phyloP scores from a whole-genome alignment of 2,329 filamentous ascomycete species.

The Ophiobolus disseminans region DNA sequence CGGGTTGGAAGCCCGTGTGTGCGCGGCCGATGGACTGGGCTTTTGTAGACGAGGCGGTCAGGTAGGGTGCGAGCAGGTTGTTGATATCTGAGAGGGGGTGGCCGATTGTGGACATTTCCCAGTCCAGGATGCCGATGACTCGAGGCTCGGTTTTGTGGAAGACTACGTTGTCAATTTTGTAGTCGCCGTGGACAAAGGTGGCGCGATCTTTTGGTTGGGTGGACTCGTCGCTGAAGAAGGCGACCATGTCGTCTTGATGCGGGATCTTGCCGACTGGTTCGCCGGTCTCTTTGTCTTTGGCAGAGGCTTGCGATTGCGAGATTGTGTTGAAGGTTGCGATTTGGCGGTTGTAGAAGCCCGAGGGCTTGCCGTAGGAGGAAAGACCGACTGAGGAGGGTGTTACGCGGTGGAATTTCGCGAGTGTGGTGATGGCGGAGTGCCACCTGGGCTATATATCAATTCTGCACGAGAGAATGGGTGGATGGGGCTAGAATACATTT shows the following conservation, averaged over 20 bases:
- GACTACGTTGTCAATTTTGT: conserved; percentile 73
- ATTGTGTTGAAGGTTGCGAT: conserved; percentile 82
- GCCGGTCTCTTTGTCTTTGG: conserved; percentile 78
- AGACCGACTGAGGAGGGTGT: conserved; percentile 71
- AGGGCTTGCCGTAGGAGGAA: conserved; percentile 72
- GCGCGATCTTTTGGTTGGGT: conserved; percentile 78
- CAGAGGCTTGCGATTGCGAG: conserved; percentile 76
- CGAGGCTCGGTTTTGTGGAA: conserved; percentile 88
- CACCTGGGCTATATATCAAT: conserved; percentile 62
- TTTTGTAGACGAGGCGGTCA: conserved; percentile 49
- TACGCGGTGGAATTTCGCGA: conserved; percentile 85
- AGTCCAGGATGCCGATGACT: conserved; percentile 92
- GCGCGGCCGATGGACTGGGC: conserved; percentile 50
- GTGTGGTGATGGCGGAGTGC: conserved; percentile 80
- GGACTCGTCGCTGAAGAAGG: conserved; percentile 74
- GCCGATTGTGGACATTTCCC: conserved; percentile 96
- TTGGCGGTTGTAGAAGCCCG: conserved; percentile 86
- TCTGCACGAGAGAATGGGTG: background rate
- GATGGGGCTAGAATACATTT: conserved; percentile 61
- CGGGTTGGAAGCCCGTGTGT: conserved; percentile 65
- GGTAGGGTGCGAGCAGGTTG: conserved; percentile 69
- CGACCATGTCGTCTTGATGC: conserved; percentile 79
- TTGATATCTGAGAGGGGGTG: conserved; percentile 90
- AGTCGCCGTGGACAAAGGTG: conserved; percentile 90
- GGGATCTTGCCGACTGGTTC: conserved; percentile 81